phyloP scores from a whole-genome alignment of 140 eudicot species.

The Oenanthe javanica region DNA sequence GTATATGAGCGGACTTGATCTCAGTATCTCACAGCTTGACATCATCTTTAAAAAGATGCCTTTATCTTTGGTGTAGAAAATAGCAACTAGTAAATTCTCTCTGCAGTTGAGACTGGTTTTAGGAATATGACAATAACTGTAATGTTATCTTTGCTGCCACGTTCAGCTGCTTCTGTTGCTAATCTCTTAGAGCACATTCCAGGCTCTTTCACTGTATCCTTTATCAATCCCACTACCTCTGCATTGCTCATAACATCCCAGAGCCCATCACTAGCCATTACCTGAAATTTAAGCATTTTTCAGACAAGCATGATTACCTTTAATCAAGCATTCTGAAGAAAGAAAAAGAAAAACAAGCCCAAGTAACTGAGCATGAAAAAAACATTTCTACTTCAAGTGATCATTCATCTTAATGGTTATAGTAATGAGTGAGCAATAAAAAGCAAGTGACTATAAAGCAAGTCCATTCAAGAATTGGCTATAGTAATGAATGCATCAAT shows the following conservation, averaged over 20 bases:
- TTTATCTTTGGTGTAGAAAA: not conserved
- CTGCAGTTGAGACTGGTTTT: constrained; percentile 83
- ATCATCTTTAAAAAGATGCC: not conserved
- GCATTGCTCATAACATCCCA: constrained; percentile 76
- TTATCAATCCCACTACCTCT: constrained; percentile 63
- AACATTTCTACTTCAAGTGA: not conserved
- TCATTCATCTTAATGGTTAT: not conserved
- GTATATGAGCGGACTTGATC: not conserved
- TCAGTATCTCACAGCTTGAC: not conserved
- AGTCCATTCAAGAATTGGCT: not conserved
- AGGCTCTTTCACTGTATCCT: constrained; percentile 83
- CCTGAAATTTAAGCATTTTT: constrained; percentile 30
- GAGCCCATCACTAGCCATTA: constrained; percentile 91
- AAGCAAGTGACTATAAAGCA: not conserved
- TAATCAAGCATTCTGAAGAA: not conserved
- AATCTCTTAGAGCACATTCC: constrained; percentile 95
- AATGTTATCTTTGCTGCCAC: constrained; percentile 94
- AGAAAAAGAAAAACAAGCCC: not conserved
- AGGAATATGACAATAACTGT: constrained; percentile 81
- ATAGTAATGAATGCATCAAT: not conserved
- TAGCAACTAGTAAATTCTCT: constrained; percentile 55
- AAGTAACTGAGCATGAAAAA: not conserved
- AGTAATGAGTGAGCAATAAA: not conserved
- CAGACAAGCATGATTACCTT: not conserved
- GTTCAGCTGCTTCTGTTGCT: constrained; percentile 79